Evolutionary conservation across 495 filamentous ascomycete species (phyloP).

Genomic region (Letharia columbiana): DNA sequence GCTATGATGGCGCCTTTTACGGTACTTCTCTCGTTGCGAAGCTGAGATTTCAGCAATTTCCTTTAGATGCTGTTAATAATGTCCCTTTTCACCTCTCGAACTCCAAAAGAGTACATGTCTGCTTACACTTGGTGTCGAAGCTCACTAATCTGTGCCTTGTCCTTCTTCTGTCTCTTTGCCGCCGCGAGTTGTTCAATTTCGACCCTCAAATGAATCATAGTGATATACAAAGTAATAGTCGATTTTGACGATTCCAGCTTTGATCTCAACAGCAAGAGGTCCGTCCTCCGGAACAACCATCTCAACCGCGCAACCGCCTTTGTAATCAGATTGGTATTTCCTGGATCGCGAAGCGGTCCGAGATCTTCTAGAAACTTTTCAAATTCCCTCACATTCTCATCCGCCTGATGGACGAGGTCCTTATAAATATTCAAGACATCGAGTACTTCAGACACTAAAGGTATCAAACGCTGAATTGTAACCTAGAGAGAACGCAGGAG

Average conservation of each 20-base stretch:
- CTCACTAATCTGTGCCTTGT: not conserved
- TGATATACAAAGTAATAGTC: not conserved
- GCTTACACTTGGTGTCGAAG: not conserved
- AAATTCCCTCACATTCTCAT: not conserved
- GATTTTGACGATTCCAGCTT: not conserved
- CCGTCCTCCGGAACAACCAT: not conserved
- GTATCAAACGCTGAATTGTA: not conserved
- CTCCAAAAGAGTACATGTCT: not conserved
- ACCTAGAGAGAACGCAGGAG: not conserved
- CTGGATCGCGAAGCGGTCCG: not conserved
- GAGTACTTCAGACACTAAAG: not conserved
- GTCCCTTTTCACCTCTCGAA: not conserved
- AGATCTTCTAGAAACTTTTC: not conserved
- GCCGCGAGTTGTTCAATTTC: not conserved
- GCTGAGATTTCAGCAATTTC: not conserved
- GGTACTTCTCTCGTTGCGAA: not conserved
- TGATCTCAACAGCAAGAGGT: not conserved
- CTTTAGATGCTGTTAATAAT: not conserved
- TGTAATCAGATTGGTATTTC: not conserved
- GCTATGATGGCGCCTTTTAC: not conserved
- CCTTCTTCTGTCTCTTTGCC: not conserved
- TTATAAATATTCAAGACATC: not conserved
- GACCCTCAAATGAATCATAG: not conserved
- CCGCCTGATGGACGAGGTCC: not conserved
- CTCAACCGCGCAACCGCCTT: not conserved